Evolutionary conservation across 2,329 filamentous ascomycete genomes (phyloP), one percentile per base, ranked within the genome.

Genomic region (Pseudopithomyces chartarum): DNA sequence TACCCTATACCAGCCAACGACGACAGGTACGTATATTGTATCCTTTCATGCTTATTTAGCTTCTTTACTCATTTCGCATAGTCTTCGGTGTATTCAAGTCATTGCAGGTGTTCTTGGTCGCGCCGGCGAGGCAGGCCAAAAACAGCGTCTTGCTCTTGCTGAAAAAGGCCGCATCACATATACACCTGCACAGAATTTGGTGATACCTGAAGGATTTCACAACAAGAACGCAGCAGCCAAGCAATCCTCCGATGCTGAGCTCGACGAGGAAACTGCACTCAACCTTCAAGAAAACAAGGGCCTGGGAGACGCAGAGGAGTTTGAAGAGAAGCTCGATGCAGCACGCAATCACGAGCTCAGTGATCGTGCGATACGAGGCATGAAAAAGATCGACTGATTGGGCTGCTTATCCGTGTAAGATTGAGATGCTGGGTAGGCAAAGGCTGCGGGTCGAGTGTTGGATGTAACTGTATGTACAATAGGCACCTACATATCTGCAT

Each of bases 1-100:
- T 99, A 99, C 73, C 90, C 91, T 13, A 97, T 99, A 65, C 95
- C 95, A 1, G 92, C 92, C 49, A 99, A 99, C 75, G 95, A 99
- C 73, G 95, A 99, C 82, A 92, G 89, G 89, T 91, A 75, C 71
- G 82, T 74, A 44, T 2, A 6, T 34, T 19, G 20, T 36, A 23
- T 32, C 29, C n/a, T 19, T 32, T 15, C 48, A 33, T 42, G 2
- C 10, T 13, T 12, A 19, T 6, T 11, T 10, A 33, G 13, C 26
- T 19, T 54, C 19, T 29, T 15, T 38, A 29, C 57, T 67, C 44
- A 68, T 52, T 13, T 17, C 29, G 5, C 52, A 76, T 58, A 96
- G 92, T 85, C 78, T 97, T 64, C 89, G 95, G 58, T 88, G 89
- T 62, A 85, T 92, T 48, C 86, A 89, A 65, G 83, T 97, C 58